Conservation (phyloP, 2,329 filamentous ascomycete species). For the Alternaria metachromatica region DNA sequence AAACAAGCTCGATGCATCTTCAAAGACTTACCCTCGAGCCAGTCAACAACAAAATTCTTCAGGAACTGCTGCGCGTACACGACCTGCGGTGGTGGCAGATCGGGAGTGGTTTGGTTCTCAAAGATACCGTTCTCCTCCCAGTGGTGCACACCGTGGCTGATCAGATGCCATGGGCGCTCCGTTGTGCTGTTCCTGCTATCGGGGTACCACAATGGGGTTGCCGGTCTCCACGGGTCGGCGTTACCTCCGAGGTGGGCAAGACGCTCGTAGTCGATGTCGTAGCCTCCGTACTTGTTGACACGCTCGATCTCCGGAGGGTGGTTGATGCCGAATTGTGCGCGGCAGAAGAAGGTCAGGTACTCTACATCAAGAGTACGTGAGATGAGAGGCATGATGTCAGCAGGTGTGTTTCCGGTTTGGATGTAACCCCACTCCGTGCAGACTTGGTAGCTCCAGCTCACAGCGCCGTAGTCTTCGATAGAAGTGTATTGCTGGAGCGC, state of each 20-base stretch:
- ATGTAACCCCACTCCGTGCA: slow-evolving; percentile 73
- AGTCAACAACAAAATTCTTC: slow-evolving; percentile 68
- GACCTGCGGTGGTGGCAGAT: slow-evolving; percentile 66
- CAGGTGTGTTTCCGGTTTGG: slow-evolving; percentile 73
- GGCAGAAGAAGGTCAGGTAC: slow-evolving; percentile 69
- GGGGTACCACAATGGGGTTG: slow-evolving; percentile 72
- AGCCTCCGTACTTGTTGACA: slow-evolving; percentile 80
- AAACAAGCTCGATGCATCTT: not conserved
- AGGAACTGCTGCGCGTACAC: slow-evolving; percentile 65
- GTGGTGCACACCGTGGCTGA: slow-evolving; percentile 78
- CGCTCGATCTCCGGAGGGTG: slow-evolving; percentile 65
- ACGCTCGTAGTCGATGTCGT: slow-evolving; percentile 73
- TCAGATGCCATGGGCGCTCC: slow-evolving; percentile 74
- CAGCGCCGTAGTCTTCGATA: slow-evolving; percentile 22
- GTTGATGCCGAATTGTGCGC: slow-evolving; percentile 72
- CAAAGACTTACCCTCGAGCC: slow-evolving; percentile 61
- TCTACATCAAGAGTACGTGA: slow-evolving; percentile 73
- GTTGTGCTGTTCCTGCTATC: slow-evolving; percentile 64
- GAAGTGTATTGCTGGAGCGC: slow-evolving; percentile 23
- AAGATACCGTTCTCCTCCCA: slow-evolving; percentile 79
- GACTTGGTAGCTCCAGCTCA: slow-evolving; percentile 65
- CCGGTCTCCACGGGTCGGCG: slow-evolving; percentile 79
- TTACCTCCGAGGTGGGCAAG: slow-evolving; percentile 80
- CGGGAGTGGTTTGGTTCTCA: slow-evolving; percentile 64
- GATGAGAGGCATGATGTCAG: slow-evolving; percentile 69